Percentiles rank a stretch among this genome's conserved stretches.
Evolutionary conservation across 202 grass and related monocot species (phyloP).

Genomic region (Bolboschoenoplectus hybrid): DNA sequence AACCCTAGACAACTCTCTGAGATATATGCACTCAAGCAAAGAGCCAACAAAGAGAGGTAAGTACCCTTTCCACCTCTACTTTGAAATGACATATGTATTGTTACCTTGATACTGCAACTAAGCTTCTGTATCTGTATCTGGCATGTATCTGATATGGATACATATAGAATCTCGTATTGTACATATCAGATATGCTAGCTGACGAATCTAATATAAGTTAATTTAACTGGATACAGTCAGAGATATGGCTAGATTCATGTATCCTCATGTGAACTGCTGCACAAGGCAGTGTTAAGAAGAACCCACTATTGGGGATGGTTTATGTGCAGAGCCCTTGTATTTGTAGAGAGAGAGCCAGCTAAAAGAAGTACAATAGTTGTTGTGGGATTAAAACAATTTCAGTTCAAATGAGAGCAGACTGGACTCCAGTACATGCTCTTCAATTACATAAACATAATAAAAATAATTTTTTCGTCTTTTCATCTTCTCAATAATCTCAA

Average conservation of each 20-base stretch:
- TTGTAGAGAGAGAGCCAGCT: background rate
- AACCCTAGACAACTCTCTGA: conserved; percentile 87
- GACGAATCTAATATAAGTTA: background rate
- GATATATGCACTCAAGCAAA: conserved; percentile 83
- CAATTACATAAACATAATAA: background rate
- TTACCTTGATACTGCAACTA: conserved; percentile 5
- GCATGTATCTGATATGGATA: background rate
- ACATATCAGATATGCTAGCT: background rate
- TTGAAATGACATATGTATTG: background rate
- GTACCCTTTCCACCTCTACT: conserved; percentile 34
- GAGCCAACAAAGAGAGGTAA: conserved; percentile 64
- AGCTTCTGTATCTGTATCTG: background rate
- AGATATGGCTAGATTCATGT: background rate
- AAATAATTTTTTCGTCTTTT: background rate
- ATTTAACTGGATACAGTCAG: background rate
- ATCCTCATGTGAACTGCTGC: background rate
- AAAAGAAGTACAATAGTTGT: background rate
- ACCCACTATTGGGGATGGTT: background rate
- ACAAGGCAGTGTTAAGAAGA: background rate
- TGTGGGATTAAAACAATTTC: too few species aligned
- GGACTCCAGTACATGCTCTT: background rate
- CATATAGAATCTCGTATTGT: background rate
- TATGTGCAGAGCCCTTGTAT: background rate
- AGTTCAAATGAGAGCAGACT: too few species aligned
- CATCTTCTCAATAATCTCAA: background rate